Percentiles rank a stretch among this genome's conserved stretches.
Evolutionary conservation across 2,329 filamentous ascomycete genomes (phyloP).

Genomic region (Rosellinia necatrix): DNA sequence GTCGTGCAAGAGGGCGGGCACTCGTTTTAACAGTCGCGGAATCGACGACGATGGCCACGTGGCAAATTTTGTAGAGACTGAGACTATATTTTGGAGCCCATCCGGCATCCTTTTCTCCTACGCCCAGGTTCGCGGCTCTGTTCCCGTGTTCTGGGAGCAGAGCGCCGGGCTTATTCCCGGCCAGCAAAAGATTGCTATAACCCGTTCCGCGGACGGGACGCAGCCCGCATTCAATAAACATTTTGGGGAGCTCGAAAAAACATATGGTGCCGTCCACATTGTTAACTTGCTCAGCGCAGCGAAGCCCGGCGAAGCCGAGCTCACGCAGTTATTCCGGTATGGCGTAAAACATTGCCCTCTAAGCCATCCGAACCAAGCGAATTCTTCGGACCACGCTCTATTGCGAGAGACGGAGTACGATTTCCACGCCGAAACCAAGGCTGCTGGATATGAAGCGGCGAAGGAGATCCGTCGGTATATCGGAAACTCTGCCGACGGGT

Average conservation of each 20-base stretch:
- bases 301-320: constrained; percentile 83
- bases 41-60: constrained; percentile 98
- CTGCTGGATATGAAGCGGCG: constrained; percentile 89
- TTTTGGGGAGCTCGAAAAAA: constrained; percentile 82
- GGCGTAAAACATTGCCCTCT: constrained; percentile 77
- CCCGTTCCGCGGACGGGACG: constrained; percentile 84
- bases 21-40: constrained; percentile 93
- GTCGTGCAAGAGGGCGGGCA: constrained; percentile 89
- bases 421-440: constrained; percentile 92
- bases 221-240: constrained; percentile 96
- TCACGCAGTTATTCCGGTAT: constrained; percentile 77
- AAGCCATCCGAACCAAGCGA: constrained; percentile 61
- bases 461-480: constrained; percentile 80
- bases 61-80: constrained; percentile 98
- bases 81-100: constrained; percentile 88
- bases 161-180: constrained; percentile 83
- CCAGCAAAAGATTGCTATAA: constrained; percentile 92
- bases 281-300: constrained; percentile 92
- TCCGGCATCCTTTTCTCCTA: constrained; percentile 85
- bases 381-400: constrained; percentile 71
- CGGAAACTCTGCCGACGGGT: constrained; percentile 77
- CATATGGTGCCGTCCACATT: constrained; percentile 89
- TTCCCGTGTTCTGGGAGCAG: constrained; percentile 98
- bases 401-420: constrained; percentile 87
- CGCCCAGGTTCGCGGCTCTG: constrained; percentile 87